Evolutionary conservation across 192 early-diverging fungal species (phyloP).

Genomic region (Dispira simplex): DNA sequence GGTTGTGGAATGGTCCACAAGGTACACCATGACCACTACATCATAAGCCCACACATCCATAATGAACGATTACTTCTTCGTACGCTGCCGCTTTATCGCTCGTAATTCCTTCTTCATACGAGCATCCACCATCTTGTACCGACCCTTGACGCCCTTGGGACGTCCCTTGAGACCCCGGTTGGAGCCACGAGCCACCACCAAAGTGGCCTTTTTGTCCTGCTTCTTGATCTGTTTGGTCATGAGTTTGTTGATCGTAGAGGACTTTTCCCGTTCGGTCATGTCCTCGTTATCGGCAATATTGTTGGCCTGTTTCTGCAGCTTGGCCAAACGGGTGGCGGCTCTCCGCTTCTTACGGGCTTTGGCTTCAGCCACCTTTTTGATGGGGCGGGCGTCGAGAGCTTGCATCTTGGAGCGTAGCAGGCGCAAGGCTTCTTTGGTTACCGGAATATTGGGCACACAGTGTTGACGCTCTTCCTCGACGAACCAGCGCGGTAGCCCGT

Average conservation of each 20-base stretch:
- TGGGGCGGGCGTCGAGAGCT: slow-evolving; percentile 91
- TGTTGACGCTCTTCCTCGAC: slow-evolving; percentile 78
- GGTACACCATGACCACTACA: too few species aligned
- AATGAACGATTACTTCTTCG: too few species aligned
- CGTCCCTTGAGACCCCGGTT: slow-evolving; percentile 79
- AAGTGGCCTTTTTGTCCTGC: slow-evolving; percentile 52
- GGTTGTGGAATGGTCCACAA: too few species aligned
- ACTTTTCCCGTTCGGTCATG: slow-evolving; percentile 79
- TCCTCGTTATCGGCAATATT: slow-evolving; percentile 74
- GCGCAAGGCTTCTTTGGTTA: slow-evolving; percentile 93
- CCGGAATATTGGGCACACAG: slow-evolving; percentile 77
- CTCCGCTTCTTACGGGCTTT: slow-evolving; percentile 91
- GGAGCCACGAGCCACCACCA: slow-evolving; percentile 81
- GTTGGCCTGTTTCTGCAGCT: slow-evolving; percentile 79
- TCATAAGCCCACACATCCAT: too few species aligned
- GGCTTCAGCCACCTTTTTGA: slow-evolving; percentile 99
- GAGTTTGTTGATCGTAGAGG: slow-evolving; percentile 64
- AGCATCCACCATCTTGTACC: slow-evolving; percentile 94
- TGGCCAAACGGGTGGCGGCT: slow-evolving; percentile 52
- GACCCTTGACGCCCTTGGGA: slow-evolving; percentile 94
- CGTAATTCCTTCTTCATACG: slow-evolving; percentile 94
- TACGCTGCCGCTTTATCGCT: slow-evolving; percentile 49
- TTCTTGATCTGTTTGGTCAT: slow-evolving; percentile 63
- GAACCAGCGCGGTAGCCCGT: slow-evolving; percentile 84
- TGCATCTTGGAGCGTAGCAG: slow-evolving; percentile 66